Evolutionary conservation across 352 stramenopile species (phyloP).

Genomic region (Phytophthora pistaciae): DNA sequence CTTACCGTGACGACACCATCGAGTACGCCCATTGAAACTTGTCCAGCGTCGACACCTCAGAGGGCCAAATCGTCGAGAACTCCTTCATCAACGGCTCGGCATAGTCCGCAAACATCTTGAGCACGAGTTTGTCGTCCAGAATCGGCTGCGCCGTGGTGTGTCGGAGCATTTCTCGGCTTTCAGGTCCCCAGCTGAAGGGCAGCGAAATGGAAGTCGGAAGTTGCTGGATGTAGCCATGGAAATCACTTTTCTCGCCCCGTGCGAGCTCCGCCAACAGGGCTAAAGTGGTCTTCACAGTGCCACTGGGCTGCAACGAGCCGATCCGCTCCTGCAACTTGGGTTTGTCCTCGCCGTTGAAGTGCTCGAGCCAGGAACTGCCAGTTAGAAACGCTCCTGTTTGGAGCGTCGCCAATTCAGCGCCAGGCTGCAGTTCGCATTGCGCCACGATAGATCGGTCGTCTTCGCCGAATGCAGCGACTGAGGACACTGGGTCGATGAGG

Average conservation of each 20-base stretch:
- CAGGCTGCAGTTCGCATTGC: slow-evolving; percentile 33
- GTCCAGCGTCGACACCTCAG: slow-evolving; percentile 41
- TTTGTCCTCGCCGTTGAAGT: slow-evolving; percentile 16
- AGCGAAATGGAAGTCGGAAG: slow-evolving; percentile 57
- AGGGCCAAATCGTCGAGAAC: slow-evolving; percentile 55
- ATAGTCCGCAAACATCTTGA: slow-evolving; percentile 55
- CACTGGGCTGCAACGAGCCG: slow-evolving; percentile 44
- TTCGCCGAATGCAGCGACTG: slow-evolving; percentile 31
- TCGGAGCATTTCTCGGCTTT: slow-evolving; percentile 45
- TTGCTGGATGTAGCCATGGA: slow-evolving; percentile 70
- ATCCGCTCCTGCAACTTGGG: slow-evolving; percentile 42
- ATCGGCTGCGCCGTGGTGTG: slow-evolving; percentile 65
- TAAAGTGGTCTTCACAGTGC: slow-evolving; percentile 55
- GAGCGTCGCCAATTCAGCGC: slow-evolving; percentile 54
- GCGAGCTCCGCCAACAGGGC: slow-evolving; percentile 57
- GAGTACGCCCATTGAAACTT: slow-evolving; percentile 75
- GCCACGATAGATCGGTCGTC: slow-evolving; percentile 66
- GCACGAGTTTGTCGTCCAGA: slow-evolving; percentile 65
- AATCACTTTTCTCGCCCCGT: slow-evolving; percentile 44
- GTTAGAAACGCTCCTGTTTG: slow-evolving; percentile 52
- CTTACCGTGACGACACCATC: slow-evolving; percentile 72
- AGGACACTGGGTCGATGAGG: slow-evolving; percentile 53
- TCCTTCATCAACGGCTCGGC: slow-evolving; percentile 39
- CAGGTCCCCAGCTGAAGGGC: slow-evolving; percentile 54
- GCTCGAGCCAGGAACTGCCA: slow-evolving; percentile 53